A percentile compares a stretch with the other conserved stretches of the same genome.
phyloP scores from a whole-genome alignment of 2,329 filamentous ascomycete genomes.

The Colletotrichum incanum region DNA sequence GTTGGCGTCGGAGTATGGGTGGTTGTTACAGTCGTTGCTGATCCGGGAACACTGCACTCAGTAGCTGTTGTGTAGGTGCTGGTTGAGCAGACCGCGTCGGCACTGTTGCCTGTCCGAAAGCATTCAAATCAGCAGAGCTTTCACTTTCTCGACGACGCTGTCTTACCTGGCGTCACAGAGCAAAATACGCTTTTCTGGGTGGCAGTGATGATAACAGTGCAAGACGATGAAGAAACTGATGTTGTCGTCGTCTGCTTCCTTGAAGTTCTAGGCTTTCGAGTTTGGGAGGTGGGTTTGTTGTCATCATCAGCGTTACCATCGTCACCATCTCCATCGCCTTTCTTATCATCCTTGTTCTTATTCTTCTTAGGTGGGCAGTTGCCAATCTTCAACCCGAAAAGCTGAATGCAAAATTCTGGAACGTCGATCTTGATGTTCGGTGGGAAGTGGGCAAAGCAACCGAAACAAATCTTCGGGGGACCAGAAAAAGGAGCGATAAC shows the following conservation, averaged over 20 bases:
- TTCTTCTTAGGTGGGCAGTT: conserved; percentile 5
- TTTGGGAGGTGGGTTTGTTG: background rate
- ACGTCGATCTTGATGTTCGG: conserved; percentile 16
- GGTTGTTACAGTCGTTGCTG: background rate
- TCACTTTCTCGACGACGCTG: accelerated
- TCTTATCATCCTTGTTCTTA: background rate
- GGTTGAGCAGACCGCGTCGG: background rate
- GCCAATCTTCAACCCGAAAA: conserved; percentile 25
- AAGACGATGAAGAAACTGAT: background rate
- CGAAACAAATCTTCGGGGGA: conserved; percentile 24
- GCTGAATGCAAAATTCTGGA: conserved; percentile 25
- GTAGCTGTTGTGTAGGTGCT: background rate
- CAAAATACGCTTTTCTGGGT: conserved; percentile 3
- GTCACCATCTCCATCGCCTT: background rate
- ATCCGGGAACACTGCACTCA: background rate
- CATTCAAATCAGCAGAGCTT: background rate
- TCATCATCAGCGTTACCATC: background rate
- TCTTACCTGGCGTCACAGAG: background rate
- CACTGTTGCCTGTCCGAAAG: background rate
- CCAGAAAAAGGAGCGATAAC: conserved; percentile 20
- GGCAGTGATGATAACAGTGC: background rate
- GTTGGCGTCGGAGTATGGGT: background rate
- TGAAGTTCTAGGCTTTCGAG: background rate
- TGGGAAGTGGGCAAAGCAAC: conserved; percentile 8
- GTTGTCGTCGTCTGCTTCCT: background rate